Conservation (phyloP, 2,329 filamentous ascomycete genomes). For the Talaromyces sp. region DNA sequence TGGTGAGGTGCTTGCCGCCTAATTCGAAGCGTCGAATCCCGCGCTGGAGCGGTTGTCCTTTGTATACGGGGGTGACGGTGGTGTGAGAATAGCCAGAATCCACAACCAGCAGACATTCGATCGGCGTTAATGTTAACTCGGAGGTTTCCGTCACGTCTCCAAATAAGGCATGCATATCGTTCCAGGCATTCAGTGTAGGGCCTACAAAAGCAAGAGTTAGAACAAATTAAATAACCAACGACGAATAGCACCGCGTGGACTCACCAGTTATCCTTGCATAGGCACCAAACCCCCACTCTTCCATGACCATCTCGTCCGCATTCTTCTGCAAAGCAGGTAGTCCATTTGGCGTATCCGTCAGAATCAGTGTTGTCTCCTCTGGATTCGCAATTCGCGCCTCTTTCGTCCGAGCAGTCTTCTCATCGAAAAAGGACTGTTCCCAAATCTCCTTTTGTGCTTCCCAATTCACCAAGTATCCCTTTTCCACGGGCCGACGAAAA, state of each 20-base stretch:
- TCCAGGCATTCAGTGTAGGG: conserved; percentile 74
- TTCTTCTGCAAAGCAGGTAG: conserved; percentile 78
- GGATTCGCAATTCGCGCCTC: conserved; percentile 53
- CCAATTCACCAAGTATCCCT: conserved; percentile 94
- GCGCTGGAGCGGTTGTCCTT: conserved; percentile 72
- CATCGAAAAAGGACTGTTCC: conserved; percentile 80
- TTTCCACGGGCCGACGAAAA: conserved; percentile 86
- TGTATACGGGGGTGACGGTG: conserved; percentile 79
- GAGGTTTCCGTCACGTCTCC: conserved; percentile 51
- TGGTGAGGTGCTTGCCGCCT: conserved; percentile 89
- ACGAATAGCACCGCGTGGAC: conserved; percentile 24
- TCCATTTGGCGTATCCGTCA: conserved; percentile 82
- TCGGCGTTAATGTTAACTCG: conserved; percentile 47
- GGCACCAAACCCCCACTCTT: conserved; percentile 88
- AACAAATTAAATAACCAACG: neutral
- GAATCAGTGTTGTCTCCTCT: conserved; percentile 72
- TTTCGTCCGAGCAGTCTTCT: conserved; percentile 55
- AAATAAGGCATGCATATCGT: conserved; percentile 68
- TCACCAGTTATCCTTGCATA: conserved; percentile 72
- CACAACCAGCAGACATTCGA: conserved; percentile 80
- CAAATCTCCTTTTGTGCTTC: conserved; percentile 93
- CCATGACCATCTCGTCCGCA: conserved; percentile 94
- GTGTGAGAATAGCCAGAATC: conserved; percentile 94
- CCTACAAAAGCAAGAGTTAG: conserved; percentile 41
- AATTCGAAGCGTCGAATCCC: conserved; percentile 82